Base-by-base conservation (phyloP, 768 basidiomycete species). In the Tulasnella sp. region DNA sequence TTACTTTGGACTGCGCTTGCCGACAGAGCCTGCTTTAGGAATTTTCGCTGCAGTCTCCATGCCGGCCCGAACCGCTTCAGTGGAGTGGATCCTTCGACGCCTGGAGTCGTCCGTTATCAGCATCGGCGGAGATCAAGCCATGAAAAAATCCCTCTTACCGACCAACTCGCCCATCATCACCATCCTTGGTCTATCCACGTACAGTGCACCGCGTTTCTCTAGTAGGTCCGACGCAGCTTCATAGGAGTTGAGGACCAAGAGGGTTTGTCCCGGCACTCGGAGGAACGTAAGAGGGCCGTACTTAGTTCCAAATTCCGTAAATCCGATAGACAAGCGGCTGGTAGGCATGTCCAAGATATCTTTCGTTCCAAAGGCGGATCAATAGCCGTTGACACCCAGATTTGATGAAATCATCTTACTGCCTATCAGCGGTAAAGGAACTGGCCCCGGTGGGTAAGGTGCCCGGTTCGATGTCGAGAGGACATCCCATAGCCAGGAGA, bases 221-320 rank as follows among this genome's bases (percentile, higher is more conserved):
- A 75, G 40, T 5, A 75, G 66, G 39, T 75, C 75, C 29, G 36
- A 35, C 5, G 74, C 75, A 19, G 67, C 75, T 42, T 74, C 29
- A 11, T 67, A 63, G 1, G 62, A 35, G 52, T 69, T 74, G 35
- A 75, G 35, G 16, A 73, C 62, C 14, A 75, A 3, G 14, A 69
- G 65, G 3, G 62, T 39, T 22, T 62, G 62, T 11, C 75, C 68
- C 8, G 63, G 26, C n/a, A 75, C 69, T 19, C 17, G 26, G 34
- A 75, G 17, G 39, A 37, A 63, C 11, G 67, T 64, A 22, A 74
- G 47, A 16, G 62, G 62, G 16, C 71, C 71, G 26, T 72, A 72
- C 32, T 39, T 72, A 17, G 39, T 14, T 22, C 64, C 64, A 36
- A 62, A 72, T 35, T 72, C 71, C 9, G 71, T 65, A 37, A 72